phyloP scores from a whole-genome alignment of 257 asterid species.

The Solanum peruvianum region DNA sequence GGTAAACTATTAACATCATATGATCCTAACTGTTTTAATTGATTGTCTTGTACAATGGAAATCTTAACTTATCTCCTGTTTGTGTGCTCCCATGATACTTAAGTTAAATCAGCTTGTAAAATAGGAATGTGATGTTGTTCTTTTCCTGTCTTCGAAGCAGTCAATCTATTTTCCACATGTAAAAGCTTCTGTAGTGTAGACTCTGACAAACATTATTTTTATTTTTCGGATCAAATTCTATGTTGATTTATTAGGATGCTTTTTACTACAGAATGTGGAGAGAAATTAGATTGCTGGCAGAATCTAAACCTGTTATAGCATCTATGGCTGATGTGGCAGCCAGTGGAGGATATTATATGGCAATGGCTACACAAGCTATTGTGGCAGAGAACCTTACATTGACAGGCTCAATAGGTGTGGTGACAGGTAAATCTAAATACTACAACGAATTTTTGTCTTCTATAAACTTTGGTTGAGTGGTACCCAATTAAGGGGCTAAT shows the following conservation, averaged over 20 bases:
- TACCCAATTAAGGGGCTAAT: neutral
- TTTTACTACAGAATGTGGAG: constrained; percentile 88
- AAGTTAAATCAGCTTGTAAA: neutral
- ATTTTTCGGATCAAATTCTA: neutral
- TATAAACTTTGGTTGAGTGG: neutral
- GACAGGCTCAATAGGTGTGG: constrained; percentile 98
- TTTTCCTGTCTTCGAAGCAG: neutral
- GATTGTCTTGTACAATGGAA: neutral
- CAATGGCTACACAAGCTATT: constrained; percentile 79
- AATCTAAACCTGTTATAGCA: constrained; percentile 80
- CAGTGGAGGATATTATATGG: constrained; percentile 99
- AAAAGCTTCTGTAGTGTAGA: neutral
- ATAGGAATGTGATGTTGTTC: neutral
- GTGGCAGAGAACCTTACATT: constrained; percentile 90
- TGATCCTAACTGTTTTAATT: neutral
- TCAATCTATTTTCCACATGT: neutral
- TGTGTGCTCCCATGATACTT: neutral
- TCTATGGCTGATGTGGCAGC: constrained; percentile 99
- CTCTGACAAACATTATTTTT: neutral
- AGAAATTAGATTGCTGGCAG: constrained; percentile 88
- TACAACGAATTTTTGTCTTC: neutral
- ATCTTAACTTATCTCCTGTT: neutral
- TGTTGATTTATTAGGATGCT: neutral
- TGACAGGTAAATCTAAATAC: constrained; percentile 49
- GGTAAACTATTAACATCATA: neutral